These are phyloP conservation scores for Hysterium pulicare DNA, from an alignment of 2,329 filamentous ascomycete genomes.

Conservation along the genomic window DNA sequence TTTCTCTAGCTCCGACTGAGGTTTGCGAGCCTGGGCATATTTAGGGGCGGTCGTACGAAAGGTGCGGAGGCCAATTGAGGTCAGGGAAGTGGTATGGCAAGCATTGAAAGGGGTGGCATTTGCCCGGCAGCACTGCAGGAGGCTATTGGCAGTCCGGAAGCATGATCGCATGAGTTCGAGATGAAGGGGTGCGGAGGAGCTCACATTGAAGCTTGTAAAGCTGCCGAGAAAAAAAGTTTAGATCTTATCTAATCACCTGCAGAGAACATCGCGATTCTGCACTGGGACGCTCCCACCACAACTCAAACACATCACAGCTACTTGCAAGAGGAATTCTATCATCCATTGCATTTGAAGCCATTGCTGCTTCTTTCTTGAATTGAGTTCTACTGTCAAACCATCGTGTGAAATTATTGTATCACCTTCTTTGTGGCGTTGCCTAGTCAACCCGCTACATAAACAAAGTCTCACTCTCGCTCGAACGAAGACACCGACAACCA, in stretches of 20 bases:
- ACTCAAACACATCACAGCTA: too few species aligned
- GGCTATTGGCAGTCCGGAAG: constrained; percentile 42
- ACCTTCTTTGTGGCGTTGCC: constrained; percentile 25
- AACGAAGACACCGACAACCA: constrained; percentile 3
- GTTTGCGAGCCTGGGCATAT: constrained; percentile 39
- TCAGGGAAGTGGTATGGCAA: constrained; percentile 8
- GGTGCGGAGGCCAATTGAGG: constrained; percentile 20
- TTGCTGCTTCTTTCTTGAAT: too few species aligned
- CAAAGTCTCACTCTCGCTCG: constrained; percentile 10
- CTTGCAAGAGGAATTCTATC: too few species aligned
- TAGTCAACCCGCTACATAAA: constrained; percentile 30
- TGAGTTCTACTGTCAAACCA: too few species aligned
- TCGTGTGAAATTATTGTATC: too few species aligned
- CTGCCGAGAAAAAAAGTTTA: constrained; percentile 4
- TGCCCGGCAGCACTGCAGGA: constrained; percentile 36
- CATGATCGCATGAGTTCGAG: constrained; percentile 48
- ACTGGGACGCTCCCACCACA: too few species aligned
- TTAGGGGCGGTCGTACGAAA: constrained; percentile 23
- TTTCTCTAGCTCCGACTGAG: constrained; percentile 54
- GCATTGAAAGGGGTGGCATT: constrained; percentile 20
- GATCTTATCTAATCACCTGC: constrained; percentile 24
- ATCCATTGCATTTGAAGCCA: too few species aligned
- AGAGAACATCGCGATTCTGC: too few species aligned
- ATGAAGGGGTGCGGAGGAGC: neutral
- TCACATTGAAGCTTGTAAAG: neutral